Base-by-base conservation (phyloP, 345 rosid species). In the Eucalyptus erythrocorys region DNA sequence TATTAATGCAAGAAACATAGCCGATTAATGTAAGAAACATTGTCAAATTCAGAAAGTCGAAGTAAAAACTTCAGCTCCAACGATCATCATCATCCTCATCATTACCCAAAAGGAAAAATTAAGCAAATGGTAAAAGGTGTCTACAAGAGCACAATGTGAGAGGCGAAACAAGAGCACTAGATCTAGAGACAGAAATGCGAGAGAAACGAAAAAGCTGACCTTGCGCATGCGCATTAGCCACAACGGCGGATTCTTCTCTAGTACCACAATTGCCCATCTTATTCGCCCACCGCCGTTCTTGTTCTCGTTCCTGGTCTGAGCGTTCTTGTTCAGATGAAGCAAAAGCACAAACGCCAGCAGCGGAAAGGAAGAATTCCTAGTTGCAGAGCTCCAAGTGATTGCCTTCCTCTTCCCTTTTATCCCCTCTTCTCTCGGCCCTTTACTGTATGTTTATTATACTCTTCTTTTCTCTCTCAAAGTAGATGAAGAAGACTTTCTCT, bases 201-300 rank as follows among this genome's bases (percentile, higher is more conserved):
- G 76, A 47, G 26, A 53, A 61, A 57, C 82, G 32, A 87, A 89
- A 89, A 87, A 43, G 81, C 55, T 85, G 92, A 90, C 90, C 92
- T 91, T 89, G 86, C 94, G 97, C 99, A 95, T 97, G 99, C 92
- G 96, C 96, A 90, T 92, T 92, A 91, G 98, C 92, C 91, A 96
- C 97, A 48, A 92, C 95, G 87, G 95, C 96, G 91, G 99, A 94
- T 90, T 98, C 98, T 93, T 96, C 99, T 93, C 98, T 93, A 88
- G 99, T 98, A 87, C 98, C 98, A 87, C 99, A 98, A 94, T 96
- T 96, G 88, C 99, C 99, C 99, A 97, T 97, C 48, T 53, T 82
- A 88, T 64, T 57, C 30, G 85, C 87, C 50, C 64, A 30, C 51
- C 50, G 26, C 34, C 48, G 85, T 24, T 53, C 37, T 81, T 30